A percentile compares a stretch with the other conserved stretches of the same genome.
Evolutionary conservation across 2,329 filamentous ascomycete genomes (phyloP).

Genomic region (Aspergillus sp.): DNA sequence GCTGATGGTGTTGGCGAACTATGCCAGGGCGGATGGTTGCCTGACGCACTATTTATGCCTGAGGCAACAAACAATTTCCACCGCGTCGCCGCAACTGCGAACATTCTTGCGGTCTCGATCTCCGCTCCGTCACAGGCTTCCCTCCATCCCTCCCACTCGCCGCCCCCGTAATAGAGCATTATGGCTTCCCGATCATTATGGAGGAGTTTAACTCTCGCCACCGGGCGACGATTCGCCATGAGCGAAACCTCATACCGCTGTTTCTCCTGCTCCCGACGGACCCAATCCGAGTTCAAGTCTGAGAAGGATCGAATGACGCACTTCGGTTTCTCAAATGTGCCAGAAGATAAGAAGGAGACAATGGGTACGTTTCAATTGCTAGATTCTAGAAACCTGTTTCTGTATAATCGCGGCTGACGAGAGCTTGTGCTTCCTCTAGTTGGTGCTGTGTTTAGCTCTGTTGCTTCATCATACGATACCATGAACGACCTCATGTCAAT

Average conservation of each 20-base stretch:
- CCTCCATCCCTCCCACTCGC: neutral
- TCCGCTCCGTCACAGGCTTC: neutral
- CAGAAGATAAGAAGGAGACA: slow-evolving; percentile 74
- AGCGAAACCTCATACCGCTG: slow-evolving; percentile 44
- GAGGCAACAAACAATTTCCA: slow-evolving; percentile 2
- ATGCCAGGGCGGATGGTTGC: neutral
- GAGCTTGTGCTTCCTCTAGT: slow-evolving; percentile 54
- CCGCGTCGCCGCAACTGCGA: neutral
- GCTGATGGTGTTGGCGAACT: neutral
- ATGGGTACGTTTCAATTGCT: slow-evolving; percentile 48
- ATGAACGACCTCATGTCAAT: slow-evolving; percentile 99
- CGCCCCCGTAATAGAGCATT: slow-evolving; percentile 5
- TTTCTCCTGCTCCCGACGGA: slow-evolving; percentile 51
- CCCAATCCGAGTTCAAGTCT: slow-evolving; percentile 39
- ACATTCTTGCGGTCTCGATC: neutral
- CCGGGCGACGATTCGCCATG: slow-evolving; percentile 29
- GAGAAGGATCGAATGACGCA: slow-evolving; percentile 67
- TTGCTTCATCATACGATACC: slow-evolving; percentile 89
- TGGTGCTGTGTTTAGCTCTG: slow-evolving; percentile 87
- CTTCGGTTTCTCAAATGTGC: slow-evolving; percentile 85
- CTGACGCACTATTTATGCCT: neutral
- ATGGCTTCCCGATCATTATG: slow-evolving; percentile 39
- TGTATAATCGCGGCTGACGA: neutral
- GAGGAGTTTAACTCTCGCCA: slow-evolving; percentile 37
- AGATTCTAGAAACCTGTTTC: neutral